Evolutionary conservation across 768 basidiomycete genomes (phyloP).

Genomic region (Phlebiopsis flavidoalba): DNA sequence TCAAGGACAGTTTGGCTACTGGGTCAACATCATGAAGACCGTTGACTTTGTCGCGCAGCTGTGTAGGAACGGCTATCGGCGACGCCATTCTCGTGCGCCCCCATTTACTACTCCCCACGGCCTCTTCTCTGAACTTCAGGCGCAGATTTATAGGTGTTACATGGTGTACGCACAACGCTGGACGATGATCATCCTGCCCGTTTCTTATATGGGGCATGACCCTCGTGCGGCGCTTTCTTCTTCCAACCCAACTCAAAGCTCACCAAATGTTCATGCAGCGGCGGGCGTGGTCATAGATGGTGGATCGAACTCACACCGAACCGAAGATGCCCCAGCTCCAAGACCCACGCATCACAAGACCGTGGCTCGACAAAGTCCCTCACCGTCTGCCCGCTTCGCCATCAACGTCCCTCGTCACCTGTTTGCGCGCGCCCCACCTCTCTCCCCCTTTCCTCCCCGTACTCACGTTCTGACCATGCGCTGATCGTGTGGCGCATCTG

Average conservation of each 20-base stretch:
- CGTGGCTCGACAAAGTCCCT: slow-evolving; percentile 8
- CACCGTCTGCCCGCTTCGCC: slow-evolving; percentile 1
- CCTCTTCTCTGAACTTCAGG: neutral
- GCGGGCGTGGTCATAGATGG: slow-evolving; percentile 3
- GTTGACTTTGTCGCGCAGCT: slow-evolving; percentile 35
- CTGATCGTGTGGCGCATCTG: slow-evolving; percentile 12
- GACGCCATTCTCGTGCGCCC: slow-evolving; percentile 35
- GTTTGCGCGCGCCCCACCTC: neutral
- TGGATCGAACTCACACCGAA: slow-evolving; percentile 4
- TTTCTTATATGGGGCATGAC: slow-evolving; percentile 1
- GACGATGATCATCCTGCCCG: neutral
- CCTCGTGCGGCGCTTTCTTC: neutral
- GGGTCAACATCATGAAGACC: slow-evolving; percentile 40
- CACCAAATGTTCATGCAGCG: neutral
- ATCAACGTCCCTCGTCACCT: slow-evolving; percentile 10
- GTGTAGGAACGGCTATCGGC: slow-evolving; percentile 39
- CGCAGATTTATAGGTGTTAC: slow-evolving; percentile 7
- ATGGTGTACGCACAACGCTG: slow-evolving; percentile 4
- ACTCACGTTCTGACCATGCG: neutral
- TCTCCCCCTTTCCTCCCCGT: neutral
- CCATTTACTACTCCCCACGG: neutral
- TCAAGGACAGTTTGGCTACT: slow-evolving; percentile 31
- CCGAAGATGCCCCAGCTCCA: slow-evolving; percentile 1
- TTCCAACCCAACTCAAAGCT: neutral
- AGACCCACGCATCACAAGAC: slow-evolving; percentile 1